Evolutionary conservation across 1,139 yeast species (phyloP), one percentile per base, ranked within the genome.

Genomic region (Saccharomyces uvarum): DNA sequence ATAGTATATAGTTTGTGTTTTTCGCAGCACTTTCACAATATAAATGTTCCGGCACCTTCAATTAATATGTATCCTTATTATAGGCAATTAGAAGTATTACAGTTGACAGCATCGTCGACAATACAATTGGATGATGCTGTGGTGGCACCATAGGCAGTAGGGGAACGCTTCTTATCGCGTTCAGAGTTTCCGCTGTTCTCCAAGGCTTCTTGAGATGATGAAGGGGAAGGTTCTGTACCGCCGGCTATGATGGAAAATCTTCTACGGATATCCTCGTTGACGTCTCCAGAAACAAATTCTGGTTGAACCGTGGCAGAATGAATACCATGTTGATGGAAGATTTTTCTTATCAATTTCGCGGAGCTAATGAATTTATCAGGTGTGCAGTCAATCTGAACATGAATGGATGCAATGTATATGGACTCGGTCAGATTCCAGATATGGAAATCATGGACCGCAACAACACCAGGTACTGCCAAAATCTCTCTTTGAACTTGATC

Each of bases 251-350:
- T 64, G 2, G 74, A 69, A 49, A 73, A 72, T 54, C 70, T 68
- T 55, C 70, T 66, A 49, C 68, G 66, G 24, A 66, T 64, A 44
- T 61, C 66, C 24, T 60, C 60, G 27, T 68, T 69, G 5, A 69
- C 63, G 13, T 63, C 59, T 24, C 62, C 63, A 13, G 69, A 61
- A 4, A 67, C 64, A 55, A 83, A 90, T 73, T 91, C 97, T 0
- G 97, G 98, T 72, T 93, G 99, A 51, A 93, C 91, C 1, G 99
- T 93, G 21, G 95, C 96, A 47, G 95, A 86, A 64, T 90, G 96
- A 57, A 93, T 85, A 41, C 97, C 97, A 67, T 83, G 87, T 33
- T 79, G 82, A 63, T 88, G 96, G 68, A 93, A 78, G 52, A 91
- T 83, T 53, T 81, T 81, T 67, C 96, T 82, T 54, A 93, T 93